Conservation (phyloP, 73 alveolate genomes). For the Paramecium bursaria region DNA sequence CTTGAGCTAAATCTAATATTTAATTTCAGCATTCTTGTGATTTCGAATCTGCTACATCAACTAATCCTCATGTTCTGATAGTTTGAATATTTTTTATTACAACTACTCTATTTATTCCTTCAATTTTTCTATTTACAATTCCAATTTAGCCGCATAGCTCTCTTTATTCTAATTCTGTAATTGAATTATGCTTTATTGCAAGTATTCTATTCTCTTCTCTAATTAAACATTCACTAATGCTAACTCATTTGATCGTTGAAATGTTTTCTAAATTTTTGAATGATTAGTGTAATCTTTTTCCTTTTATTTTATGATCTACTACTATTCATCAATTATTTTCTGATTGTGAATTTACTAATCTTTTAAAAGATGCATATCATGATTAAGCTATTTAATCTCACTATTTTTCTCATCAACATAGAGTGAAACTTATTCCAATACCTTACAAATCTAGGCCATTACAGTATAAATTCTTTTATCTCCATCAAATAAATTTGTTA, state of each 20-base stretch:
- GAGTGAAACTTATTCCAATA: slow-evolving; percentile 1
- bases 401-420: slow-evolving; percentile 7
- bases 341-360: neutral
- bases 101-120: neutral
- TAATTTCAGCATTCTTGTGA: slow-evolving; percentile 5
- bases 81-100: neutral
- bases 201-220: slow-evolving; percentile 24
- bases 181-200: neutral
- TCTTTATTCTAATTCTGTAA: slow-evolving; percentile 52
- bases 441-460: slow-evolving; percentile 20
- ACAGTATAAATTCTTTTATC: slow-evolving; percentile 5
- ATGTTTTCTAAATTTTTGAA: slow-evolving; percentile 10
- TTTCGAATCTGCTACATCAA: neutral
- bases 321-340: slow-evolving; percentile 13
- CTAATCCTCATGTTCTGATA: neutral
- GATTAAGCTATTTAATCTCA: slow-evolving; percentile 1
- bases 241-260: slow-evolving; percentile 51
- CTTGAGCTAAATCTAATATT: slow-evolving; percentile 35
- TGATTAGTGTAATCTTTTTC: slow-evolving; percentile 6
- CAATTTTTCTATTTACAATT: neutral
- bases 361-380: neutral
- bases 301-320: slow-evolving; percentile 15
- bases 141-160: neutral
- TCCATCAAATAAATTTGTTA: slow-evolving; percentile 2
- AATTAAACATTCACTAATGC: slow-evolving; percentile 18